These are phyloP conservation scores for Intubia oerlemansii DNA, from an alignment of 2,329 filamentous ascomycete genomes.

Conservation along the genomic window DNA sequence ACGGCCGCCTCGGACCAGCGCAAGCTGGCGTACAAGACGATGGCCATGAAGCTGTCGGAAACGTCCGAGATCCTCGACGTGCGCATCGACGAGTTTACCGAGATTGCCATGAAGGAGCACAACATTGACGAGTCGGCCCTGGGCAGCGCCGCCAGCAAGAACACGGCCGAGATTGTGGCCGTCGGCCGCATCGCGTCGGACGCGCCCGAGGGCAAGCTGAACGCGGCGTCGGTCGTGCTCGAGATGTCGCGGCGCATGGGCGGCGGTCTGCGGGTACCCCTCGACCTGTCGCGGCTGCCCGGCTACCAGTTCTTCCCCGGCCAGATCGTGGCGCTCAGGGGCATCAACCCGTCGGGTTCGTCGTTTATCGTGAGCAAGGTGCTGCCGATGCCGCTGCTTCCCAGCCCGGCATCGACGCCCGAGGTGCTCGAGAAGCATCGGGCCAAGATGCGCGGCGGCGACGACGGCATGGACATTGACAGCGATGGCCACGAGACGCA, in stretches of 20 bases:
- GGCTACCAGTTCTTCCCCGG: constrained; percentile 79
- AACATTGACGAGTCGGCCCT: constrained; percentile 60
- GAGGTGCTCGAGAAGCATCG: constrained; percentile 45
- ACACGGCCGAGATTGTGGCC: constrained; percentile 69
- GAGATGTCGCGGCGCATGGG: constrained; percentile 75
- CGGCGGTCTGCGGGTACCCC: constrained; percentile 57
- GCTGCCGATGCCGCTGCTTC: constrained; percentile 52
- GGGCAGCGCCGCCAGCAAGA: constrained; percentile 68
- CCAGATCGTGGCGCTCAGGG: constrained; percentile 72
- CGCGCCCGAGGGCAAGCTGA: constrained; percentile 66
- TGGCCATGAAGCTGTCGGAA: constrained; percentile 88
- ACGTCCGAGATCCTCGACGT: constrained; percentile 88
- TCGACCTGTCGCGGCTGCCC: constrained; percentile 50
- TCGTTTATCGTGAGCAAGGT: constrained; percentile 66
- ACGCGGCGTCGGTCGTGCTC: constrained; percentile 63
- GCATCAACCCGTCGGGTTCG: constrained; percentile 69
- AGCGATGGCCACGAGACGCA: not conserved
- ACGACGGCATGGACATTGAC: constrained; percentile 38
- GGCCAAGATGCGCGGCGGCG: constrained; percentile 37
- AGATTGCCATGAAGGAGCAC: constrained; percentile 53
- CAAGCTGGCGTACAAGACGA: constrained; percentile 77
- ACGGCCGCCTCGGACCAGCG: constrained; percentile 74
- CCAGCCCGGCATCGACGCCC: constrained; percentile 48
- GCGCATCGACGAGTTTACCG: constrained; percentile 73
- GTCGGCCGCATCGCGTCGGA: constrained; percentile 87